Base-by-base conservation (phyloP, 1,139 yeast genomes). In the Casaregolazyma suthepensis region DNA sequence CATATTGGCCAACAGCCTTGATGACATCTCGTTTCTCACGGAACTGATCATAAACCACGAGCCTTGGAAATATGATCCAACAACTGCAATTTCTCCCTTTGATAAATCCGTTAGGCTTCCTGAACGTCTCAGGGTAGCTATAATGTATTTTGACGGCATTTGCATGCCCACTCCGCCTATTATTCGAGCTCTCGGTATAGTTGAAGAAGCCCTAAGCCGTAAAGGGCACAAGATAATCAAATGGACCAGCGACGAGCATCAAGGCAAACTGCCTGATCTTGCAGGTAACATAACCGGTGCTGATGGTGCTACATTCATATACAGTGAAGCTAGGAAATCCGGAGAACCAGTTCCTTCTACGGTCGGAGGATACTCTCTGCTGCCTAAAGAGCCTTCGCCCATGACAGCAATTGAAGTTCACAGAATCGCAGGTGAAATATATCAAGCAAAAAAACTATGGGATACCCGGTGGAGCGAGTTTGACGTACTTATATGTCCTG, bases 151-250 rank as follows among this genome's bases (percentile, higher is more conserved):
- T 15, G 53, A 46, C 22, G 48, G 48, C 4, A n/a, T 47, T 18
- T 15, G 19, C 12, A 68, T 61, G 45, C 77, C 79, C 1, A 72
- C 71, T 37, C 88, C 85, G 20, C 85, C 85, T 48, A 75, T 79
- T 45, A 52, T 58, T 15, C 68, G 79, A 44, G 79, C 76, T 1
- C 52, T 77, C 48, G 57, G 66, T n/a, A 65, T 66, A 42, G 69
- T 72, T 6, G 63, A 60, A 13, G 57, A 61, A 1, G 62, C 64
- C 17, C 62, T 77, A 43, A 50, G 59, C 19, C 58, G 48, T 1
- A 70, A 68, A 1, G 78, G 75, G 1, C 75, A 75, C 48, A 54
- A 55, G 43, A 20, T 78, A 7, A 70, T 79, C 35, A 74, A 71
- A 37, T 75, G 79, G 71, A 9, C 38, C 71, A 69, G n/a, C 72